Percentiles rank a stretch among this genome's conserved stretches.
phyloP scores from a whole-genome alignment of 257 asterid species.

The Solanum etuberosum region DNA sequence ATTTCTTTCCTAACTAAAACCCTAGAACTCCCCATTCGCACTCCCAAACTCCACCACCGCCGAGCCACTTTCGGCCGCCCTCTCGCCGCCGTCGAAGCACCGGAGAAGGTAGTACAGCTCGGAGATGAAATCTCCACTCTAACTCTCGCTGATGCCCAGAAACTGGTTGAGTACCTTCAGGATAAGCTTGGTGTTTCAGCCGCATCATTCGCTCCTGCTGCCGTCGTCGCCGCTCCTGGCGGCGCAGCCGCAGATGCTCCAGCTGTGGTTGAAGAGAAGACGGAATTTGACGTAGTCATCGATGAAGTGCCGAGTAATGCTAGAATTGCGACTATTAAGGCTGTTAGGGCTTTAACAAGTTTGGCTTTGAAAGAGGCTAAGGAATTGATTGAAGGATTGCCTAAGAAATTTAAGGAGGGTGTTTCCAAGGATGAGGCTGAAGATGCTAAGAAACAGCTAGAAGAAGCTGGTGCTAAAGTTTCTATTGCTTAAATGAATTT shows the following conservation, averaged over 20 bases:
- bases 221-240: conserved; percentile 30
- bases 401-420: conserved; percentile 87
- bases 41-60: conserved; percentile 25
- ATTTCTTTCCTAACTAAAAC: conserved; percentile 23
- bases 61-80: conserved; percentile 42
- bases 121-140: conserved; percentile 78
- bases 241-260: conserved; percentile 33
- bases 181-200: conserved; percentile 94
- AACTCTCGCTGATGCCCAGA: conserved; percentile 87
- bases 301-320: conserved; percentile 80
- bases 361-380: conserved; percentile 85
- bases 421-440: conserved; percentile 80
- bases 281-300: conserved; percentile 79
- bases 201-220: conserved; percentile 76
- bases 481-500: conserved; percentile 25
- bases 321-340: conserved; percentile 74
- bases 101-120: conserved; percentile 68
- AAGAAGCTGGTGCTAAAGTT: conserved; percentile 78
- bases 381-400: conserved; percentile 86
- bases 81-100: conserved; percentile 70
- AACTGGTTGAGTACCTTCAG: conserved; percentile 90
- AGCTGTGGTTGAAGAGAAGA: conserved; percentile 80
- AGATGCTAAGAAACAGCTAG: conserved; percentile 91
- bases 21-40: conserved; percentile 23
- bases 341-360: conserved; percentile 77